These are phyloP conservation scores for Colletotrichum sp. DNA, from an alignment of 2,329 filamentous ascomycete species.

Conservation along the genomic window DNA sequence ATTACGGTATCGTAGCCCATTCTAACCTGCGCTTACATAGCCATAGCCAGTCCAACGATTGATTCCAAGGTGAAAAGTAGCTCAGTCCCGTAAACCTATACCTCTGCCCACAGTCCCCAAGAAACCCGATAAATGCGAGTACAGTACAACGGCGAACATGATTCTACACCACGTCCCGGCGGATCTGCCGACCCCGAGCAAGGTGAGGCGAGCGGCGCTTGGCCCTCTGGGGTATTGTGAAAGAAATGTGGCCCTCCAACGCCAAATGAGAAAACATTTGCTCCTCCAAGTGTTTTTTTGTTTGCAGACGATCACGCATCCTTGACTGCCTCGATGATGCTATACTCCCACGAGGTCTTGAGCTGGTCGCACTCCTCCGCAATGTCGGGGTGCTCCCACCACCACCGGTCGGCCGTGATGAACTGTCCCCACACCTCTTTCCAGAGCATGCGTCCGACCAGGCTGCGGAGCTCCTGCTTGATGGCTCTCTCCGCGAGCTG, in stretches of 20 bases:
- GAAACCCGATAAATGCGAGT: neutral
- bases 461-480: constrained; percentile 54
- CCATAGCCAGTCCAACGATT: neutral
- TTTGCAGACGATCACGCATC: constrained; percentile 26
- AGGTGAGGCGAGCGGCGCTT: neutral
- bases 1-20: neutral
- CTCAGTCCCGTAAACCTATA: neutral
- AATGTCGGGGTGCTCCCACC: constrained; percentile 65
- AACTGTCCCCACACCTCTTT: constrained; percentile 63
- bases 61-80: neutral
- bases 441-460: constrained; percentile 64
- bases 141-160: neutral
- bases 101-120: neutral
- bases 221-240: constrained; percentile 5
- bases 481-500: constrained; percentile 33
- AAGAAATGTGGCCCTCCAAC: constrained; percentile 18
- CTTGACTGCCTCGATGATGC: constrained; percentile 61
- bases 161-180: neutral
- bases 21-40: neutral
- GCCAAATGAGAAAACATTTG: neutral
- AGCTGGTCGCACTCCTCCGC: constrained; percentile 59
- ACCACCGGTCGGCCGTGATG: constrained; percentile 58
- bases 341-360: constrained; percentile 65
- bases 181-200: neutral
- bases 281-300: neutral